These are phyloP conservation scores for Cokeromyces recurvatus DNA, from an alignment of 371 early-diverging fungal species.

Conservation along the genomic window DNA sequence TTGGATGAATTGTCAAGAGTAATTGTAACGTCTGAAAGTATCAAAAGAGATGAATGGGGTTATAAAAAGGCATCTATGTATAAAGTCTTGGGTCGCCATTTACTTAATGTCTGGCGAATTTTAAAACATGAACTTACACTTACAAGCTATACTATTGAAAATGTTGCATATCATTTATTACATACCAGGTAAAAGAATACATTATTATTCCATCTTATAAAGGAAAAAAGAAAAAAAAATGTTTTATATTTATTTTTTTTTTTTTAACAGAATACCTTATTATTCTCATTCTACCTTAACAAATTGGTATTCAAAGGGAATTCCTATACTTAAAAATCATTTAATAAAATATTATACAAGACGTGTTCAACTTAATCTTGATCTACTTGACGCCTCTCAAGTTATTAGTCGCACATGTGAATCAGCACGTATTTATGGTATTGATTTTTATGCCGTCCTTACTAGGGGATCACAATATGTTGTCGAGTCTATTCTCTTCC, in stretches of 20 bases:
- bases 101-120: slow-evolving; percentile 86
- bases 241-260: too few relatives aligned
- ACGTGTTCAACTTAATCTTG: slow-evolving; percentile 62
- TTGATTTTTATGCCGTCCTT: slow-evolving; percentile 81
- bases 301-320: slow-evolving; percentile 55
- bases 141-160: slow-evolving; percentile 77
- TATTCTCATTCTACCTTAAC: slow-evolving; percentile 55
- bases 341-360: slow-evolving; percentile 62
- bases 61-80: slow-evolving; percentile 59
- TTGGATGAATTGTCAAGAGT: slow-evolving; percentile 47
- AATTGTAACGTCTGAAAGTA: background rate
- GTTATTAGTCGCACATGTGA: slow-evolving; percentile 73
- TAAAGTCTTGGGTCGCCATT: slow-evolving; percentile 69
- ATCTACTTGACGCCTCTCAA: slow-evolving; percentile 68
- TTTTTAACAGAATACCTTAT: slow-evolving; percentile 59
- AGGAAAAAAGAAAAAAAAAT: too few relatives aligned
- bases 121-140: slow-evolving; percentile 69
- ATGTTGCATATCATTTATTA: slow-evolving; percentile 64
- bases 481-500: slow-evolving; percentile 84
- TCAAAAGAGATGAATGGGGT: slow-evolving; percentile 50
- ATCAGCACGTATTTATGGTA: slow-evolving; percentile 84
- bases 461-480: slow-evolving; percentile 88
- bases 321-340: slow-evolving; percentile 51
- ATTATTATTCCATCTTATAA: too few relatives aligned
- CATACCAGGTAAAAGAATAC: slow-evolving; percentile 60